phyloP scores from a whole-genome alignment of 371 early-diverging fungal species.

The Rhizopus arrhizus region DNA sequence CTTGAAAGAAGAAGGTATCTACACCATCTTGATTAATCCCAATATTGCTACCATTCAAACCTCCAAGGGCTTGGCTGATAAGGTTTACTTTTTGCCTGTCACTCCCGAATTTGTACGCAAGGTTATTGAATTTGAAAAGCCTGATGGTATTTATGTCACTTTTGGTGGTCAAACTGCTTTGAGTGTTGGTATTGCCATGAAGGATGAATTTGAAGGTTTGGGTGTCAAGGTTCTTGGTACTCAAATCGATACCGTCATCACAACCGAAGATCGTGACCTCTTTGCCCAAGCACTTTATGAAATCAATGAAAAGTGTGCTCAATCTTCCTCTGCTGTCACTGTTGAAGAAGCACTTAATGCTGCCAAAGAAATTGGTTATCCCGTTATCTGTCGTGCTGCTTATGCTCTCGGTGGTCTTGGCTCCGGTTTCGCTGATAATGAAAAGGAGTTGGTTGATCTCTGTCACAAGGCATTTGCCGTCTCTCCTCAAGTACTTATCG shows the following conservation, averaged over 20 bases:
- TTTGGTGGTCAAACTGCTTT: constrained; percentile 97
- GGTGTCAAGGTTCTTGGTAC: constrained; percentile 93
- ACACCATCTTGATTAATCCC: constrained; percentile 92
- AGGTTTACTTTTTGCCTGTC: constrained; percentile 93
- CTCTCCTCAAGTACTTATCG: constrained; percentile 88
- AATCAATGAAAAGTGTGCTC: constrained; percentile 85
- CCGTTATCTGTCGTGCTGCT: constrained; percentile 91
- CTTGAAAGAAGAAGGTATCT: constrained; percentile 90
- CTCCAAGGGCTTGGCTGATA: constrained; percentile 89
- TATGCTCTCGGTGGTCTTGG: constrained; percentile 94
- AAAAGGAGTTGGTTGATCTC: constrained; percentile 72
- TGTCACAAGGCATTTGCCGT: constrained; percentile 83
- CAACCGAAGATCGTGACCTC: constrained; percentile 92
- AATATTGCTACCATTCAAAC: constrained; percentile 98
- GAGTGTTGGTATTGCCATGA: constrained; percentile 87
- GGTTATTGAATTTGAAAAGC: constrained; percentile 88
- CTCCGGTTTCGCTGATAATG: constrained; percentile 91
- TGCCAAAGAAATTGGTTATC: constrained; percentile 85
- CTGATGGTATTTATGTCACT: constrained; percentile 92
- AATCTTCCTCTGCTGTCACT: constrained; percentile 74
- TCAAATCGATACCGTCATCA: constrained; percentile 86
- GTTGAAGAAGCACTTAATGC: constrained; percentile 84
- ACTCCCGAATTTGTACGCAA: constrained; percentile 89
- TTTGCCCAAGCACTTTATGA: constrained; percentile 87
- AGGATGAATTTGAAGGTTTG: constrained; percentile 78